These are phyloP conservation scores for Mucor velutinosus DNA, from an alignment of 371 early-diverging fungal genomes.

Conservation along the genomic window DNA sequence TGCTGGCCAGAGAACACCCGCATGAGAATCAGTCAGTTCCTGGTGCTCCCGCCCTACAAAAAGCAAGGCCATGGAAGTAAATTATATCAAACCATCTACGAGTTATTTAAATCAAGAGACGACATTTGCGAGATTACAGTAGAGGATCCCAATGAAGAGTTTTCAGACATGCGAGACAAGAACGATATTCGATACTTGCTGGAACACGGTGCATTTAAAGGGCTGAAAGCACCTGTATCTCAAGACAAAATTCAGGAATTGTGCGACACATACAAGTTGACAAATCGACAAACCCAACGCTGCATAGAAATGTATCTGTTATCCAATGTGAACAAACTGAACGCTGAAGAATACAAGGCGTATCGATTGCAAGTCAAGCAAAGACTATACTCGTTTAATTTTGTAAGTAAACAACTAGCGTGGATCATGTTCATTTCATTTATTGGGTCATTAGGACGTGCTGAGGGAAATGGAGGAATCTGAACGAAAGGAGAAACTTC, in stretches of 20 bases:
- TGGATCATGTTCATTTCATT: not conserved
- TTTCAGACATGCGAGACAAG: constrained; percentile 84
- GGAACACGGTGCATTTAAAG: constrained; percentile 60
- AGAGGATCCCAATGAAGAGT: constrained; percentile 92
- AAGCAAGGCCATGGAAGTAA: constrained; percentile 81
- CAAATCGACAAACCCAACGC: constrained; percentile 77
- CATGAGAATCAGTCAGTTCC: constrained; percentile 88
- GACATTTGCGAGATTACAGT: constrained; percentile 76
- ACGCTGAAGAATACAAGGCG: constrained; percentile 50
- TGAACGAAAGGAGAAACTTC: constrained; percentile 72
- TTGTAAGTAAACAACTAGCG: constrained; percentile 36
- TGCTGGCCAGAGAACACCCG: constrained; percentile 79
- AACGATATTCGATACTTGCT: constrained; percentile 74
- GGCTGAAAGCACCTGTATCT: constrained; percentile 61
- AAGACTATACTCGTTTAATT: constrained; percentile 78
- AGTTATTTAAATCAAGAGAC: constrained; percentile 49
- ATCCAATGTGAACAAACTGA: constrained; percentile 53
- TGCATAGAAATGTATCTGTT: constrained; percentile 80
- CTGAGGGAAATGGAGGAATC: constrained; percentile 62
- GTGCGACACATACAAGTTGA: constrained; percentile 57
- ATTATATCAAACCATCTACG: constrained; percentile 70
- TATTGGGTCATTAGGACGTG: constrained; percentile 48
- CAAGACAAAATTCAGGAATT: constrained; percentile 45
- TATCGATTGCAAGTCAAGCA: constrained; percentile 84
- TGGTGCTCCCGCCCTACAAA: constrained; percentile 89